A percentile compares a stretch with the other conserved stretches of the same genome.
Conservation (phyloP, 495 filamentous ascomycete genomes). For the Talaromyces thailandensis region DNA sequence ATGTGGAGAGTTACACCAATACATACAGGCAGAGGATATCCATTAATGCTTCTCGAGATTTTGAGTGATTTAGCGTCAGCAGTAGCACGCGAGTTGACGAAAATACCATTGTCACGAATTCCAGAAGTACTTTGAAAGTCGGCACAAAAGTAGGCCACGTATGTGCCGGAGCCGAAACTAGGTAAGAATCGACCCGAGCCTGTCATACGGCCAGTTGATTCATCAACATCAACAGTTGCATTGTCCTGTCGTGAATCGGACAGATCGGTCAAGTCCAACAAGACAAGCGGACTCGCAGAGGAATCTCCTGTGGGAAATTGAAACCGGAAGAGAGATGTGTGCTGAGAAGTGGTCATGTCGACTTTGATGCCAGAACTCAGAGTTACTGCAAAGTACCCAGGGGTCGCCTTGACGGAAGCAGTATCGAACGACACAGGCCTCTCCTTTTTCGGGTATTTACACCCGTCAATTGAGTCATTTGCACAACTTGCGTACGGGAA, state of each 20-base stretch:
- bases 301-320: slow-evolving; percentile 36
- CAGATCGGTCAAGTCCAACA: slow-evolving; percentile 63
- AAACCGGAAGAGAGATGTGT: slow-evolving; percentile 60
- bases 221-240: slow-evolving; percentile 50
- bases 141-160: slow-evolving; percentile 62
- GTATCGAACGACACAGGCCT: slow-evolving; percentile 39
- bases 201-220: slow-evolving; percentile 54
- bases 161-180: slow-evolving; percentile 54
- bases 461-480: slow-evolving; percentile 55
- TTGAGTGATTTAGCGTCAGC: slow-evolving; percentile 44
- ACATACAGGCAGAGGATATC: slow-evolving; percentile 53
- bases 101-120: slow-evolving; percentile 31
- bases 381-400: slow-evolving; percentile 62
- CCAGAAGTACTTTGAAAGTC: slow-evolving; percentile 46
- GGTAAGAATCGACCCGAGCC: slow-evolving; percentile 59
- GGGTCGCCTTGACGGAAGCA: slow-evolving; percentile 50
- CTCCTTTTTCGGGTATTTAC: slow-evolving; percentile 50
- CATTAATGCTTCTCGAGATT: slow-evolving; percentile 61
- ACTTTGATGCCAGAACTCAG: slow-evolving; percentile 49
- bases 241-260: slow-evolving; percentile 57
- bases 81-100: slow-evolving; percentile 33
- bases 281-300: slow-evolving; percentile 44
- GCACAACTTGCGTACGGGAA: slow-evolving; percentile 60
- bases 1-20: neutral
- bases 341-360: slow-evolving; percentile 54